These are phyloP conservation scores for Fusarium protoensiforme DNA, from an alignment of 2,329 filamentous ascomycete genomes.

Conservation along the genomic window DNA sequence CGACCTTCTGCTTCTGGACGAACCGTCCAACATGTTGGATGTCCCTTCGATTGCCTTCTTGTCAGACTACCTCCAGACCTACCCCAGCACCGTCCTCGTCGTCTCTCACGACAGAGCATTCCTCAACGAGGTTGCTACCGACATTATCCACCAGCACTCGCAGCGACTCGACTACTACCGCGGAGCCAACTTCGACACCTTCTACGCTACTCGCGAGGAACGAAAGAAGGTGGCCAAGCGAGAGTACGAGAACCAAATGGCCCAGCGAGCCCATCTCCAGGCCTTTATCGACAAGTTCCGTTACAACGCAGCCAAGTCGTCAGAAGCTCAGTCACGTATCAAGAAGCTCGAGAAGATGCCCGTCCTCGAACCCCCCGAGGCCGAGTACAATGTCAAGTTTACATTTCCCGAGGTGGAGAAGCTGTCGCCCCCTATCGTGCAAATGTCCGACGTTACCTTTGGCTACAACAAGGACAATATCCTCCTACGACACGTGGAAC, in stretches of 20 bases:
- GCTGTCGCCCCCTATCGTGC: conserved; percentile 95
- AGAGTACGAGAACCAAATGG: conserved; percentile 99
- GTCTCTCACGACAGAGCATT: conserved; percentile 99
- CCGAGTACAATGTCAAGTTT: conserved; percentile 96
- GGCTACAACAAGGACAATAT: conserved; percentile 85
- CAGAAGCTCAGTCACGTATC: conserved; percentile 97
- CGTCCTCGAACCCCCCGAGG: conserved; percentile 87
- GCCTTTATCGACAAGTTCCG: conserved; percentile 99
- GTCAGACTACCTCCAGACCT: conserved; percentile 91
- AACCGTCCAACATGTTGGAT: conserved; percentile 99
- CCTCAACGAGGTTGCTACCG: conserved; percentile 98
- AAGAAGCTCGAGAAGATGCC: conserved; percentile 99
- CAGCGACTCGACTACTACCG: conserved; percentile 99
- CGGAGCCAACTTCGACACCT: conserved; percentile 94
- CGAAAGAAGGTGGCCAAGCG: conserved; percentile 95
- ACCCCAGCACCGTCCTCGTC: conserved; percentile 94
- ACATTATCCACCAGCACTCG: conserved; percentile 98
- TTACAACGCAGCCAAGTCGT: conserved; percentile 98
- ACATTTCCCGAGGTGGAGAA: conserved; percentile 98
- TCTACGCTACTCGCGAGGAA: conserved; percentile 98
- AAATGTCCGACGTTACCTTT: conserved; percentile 94
- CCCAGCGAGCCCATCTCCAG: conserved; percentile 89
- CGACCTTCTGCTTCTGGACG: conserved; percentile 93
- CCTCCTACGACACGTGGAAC: conserved; percentile 86
- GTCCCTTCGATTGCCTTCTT: conserved; percentile 99